These are phyloP conservation scores for Ceraceosorus guamensis DNA, from an alignment of 1,284 basidiomycete genomes.

Conservation along the genomic window DNA sequence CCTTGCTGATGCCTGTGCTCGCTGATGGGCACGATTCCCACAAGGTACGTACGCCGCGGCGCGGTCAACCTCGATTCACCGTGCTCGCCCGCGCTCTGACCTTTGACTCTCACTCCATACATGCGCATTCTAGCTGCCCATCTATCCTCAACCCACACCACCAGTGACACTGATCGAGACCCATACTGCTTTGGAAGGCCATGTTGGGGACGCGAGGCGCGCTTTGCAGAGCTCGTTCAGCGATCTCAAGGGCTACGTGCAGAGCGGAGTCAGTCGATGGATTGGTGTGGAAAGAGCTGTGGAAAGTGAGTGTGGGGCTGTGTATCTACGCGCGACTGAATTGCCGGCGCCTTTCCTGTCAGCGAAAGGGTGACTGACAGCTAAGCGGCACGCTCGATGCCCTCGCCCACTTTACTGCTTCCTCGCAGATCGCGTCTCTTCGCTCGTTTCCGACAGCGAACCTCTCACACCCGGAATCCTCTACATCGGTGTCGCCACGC, in stretches of 20 bases:
- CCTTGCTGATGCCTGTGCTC: no score
- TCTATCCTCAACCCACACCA: slow-evolving; percentile 8
- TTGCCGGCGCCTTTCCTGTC: background rate
- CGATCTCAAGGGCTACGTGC: background rate
- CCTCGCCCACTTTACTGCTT: slow-evolving; percentile 4
- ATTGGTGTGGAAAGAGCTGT: slow-evolving; percentile 11
- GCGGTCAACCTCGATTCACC: no score
- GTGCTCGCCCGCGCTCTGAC: no score
- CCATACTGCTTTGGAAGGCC: slow-evolving; percentile 9
- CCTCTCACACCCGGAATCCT: slow-evolving; percentile 67
- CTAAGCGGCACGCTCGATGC: background rate
- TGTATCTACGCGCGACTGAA: background rate
- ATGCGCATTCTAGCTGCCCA: slow-evolving; percentile 4
- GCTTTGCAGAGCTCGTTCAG: background rate
- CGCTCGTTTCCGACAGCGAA: slow-evolving; percentile 67
- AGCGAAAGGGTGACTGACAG: background rate
- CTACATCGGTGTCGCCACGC: slow-evolving; percentile 69
- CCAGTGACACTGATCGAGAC: slow-evolving; percentile 9
- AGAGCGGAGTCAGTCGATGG: slow-evolving; percentile 3
- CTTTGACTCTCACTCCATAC: no score
- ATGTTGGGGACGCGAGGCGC: slow-evolving; percentile 8
- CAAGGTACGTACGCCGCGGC: no score
- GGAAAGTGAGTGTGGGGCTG: slow-evolving; percentile 1
- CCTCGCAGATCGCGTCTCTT: slow-evolving; percentile 15
- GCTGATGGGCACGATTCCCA: no score